These are phyloP conservation scores for Melocanna baccifera DNA, from an alignment of 176 grass and related monocot species.

Conservation along the genomic window DNA sequence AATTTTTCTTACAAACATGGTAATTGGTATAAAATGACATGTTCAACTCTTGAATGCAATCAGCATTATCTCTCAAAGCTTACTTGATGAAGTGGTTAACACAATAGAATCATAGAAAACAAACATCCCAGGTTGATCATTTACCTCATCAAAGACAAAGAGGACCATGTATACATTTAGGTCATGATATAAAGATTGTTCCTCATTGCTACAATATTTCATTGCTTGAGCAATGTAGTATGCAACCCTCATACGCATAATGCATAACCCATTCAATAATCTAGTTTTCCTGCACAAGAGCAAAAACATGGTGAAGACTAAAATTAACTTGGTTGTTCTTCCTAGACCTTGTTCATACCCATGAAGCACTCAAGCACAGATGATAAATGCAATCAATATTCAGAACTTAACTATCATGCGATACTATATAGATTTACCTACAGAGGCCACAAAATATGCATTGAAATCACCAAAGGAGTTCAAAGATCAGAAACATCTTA, in stretches of 20 bases:
- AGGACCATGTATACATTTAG: no score
- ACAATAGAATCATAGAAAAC: not conserved
- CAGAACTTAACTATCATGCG: no score
- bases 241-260: slow-evolving; percentile 78
- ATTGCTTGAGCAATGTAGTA: no score
- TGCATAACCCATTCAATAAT: slow-evolving; percentile 94
- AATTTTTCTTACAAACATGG: no score
- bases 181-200: slow-evolving; percentile 77
- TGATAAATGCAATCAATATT: no score
- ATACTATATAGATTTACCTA: slow-evolving; percentile 33
- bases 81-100: not conserved
- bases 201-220: slow-evolving; percentile 65
- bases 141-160: slow-evolving; percentile 73
- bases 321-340: slow-evolving; percentile 11
- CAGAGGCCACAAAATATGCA: not conserved
- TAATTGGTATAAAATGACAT: no score
- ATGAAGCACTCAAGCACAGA: no score
- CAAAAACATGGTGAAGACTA: slow-evolving; percentile 10
- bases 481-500: slow-evolving; percentile 22
- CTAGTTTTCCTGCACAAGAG: slow-evolving; percentile 68
- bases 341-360: no score
- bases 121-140: not conserved
- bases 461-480: slow-evolving; percentile 19
- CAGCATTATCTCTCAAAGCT: not conserved
- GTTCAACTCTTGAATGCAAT: no score